phyloP scores from a whole-genome alignment of 176 grass and related monocot genomes.

The Guadua angustifolia region DNA sequence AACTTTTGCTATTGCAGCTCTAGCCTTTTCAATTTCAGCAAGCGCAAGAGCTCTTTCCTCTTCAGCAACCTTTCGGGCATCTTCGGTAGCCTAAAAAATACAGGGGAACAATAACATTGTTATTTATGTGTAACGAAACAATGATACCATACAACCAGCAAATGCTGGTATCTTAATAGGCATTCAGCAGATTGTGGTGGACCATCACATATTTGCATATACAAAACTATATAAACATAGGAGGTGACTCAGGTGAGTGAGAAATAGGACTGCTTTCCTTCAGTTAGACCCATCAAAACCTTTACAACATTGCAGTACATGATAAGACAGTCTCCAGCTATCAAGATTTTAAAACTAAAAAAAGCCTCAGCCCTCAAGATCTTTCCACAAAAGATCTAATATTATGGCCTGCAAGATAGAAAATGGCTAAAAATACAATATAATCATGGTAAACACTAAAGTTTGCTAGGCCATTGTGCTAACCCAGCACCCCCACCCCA shows the following conservation, averaged over 20 bases:
- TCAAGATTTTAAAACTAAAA: not conserved
- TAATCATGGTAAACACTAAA: not conserved
- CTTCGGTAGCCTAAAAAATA: constrained; percentile 79
- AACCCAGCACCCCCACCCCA: no score
- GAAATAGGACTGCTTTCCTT: constrained; percentile 4
- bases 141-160: not conserved
- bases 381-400: not conserved
- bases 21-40: constrained; percentile 92
- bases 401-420: not conserved
- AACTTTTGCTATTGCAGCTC: constrained; percentile 70
- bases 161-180: not conserved
- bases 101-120: constrained; percentile 18
- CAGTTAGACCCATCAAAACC: not conserved
- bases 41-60: constrained; percentile 87
- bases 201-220: not conserved
- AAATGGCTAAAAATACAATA: not conserved
- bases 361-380: not conserved
- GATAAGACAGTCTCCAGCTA: not conserved
- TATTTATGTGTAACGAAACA: not conserved
- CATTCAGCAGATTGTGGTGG: not conserved
- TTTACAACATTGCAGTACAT: not conserved
- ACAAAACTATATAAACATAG: not conserved
- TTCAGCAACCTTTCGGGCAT: constrained; percentile 87
- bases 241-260: not conserved
- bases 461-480: not conserved